These are phyloP conservation scores for Rhizopus microsporus DNA, from an alignment of 371 early-diverging fungal species.

Conservation along the genomic window DNA sequence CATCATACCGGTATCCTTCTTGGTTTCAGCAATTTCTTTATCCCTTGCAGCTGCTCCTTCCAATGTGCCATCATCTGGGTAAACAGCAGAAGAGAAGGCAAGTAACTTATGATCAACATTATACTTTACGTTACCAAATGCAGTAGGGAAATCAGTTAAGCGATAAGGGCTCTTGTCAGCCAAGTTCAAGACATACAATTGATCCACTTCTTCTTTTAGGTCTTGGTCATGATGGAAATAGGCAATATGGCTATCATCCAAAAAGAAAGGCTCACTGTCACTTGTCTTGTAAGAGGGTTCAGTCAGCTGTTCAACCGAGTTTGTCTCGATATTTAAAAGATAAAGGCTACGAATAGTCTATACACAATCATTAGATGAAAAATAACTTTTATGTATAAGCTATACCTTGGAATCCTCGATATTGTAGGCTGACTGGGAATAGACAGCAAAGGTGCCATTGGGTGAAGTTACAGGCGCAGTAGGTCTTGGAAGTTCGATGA, in stretches of 20 bases:
- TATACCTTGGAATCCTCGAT: conserved; percentile 46
- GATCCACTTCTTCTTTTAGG: conserved; percentile 24
- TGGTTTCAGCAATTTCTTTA: conserved; percentile 37
- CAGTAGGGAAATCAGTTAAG: conserved; percentile 53
- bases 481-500: conserved; percentile 57
- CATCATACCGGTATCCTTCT: conserved; percentile 55
- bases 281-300: conserved; percentile 36
- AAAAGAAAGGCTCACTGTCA: conserved; percentile 56
- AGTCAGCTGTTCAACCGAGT: conserved; percentile 39
- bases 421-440: conserved; percentile 52
- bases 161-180: conserved; percentile 34
- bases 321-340: conserved; percentile 37
- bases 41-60: conserved; percentile 47
- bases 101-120: conserved; percentile 43
- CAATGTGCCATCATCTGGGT: conserved; percentile 41
- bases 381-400: not conserved
- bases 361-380: not conserved
- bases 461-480: conserved; percentile 48
- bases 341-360: conserved; percentile 50
- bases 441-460: conserved; percentile 51
- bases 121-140: conserved; percentile 49
- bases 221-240: conserved; percentile 40
- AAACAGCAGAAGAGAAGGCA: conserved; percentile 60
- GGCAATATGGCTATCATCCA: conserved; percentile 54
- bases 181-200: conserved; percentile 48